These are phyloP conservation scores for Chaetomiaceae sp. DNA, from an alignment of 2,329 filamentous ascomycete species.

Conservation along the genomic window DNA sequence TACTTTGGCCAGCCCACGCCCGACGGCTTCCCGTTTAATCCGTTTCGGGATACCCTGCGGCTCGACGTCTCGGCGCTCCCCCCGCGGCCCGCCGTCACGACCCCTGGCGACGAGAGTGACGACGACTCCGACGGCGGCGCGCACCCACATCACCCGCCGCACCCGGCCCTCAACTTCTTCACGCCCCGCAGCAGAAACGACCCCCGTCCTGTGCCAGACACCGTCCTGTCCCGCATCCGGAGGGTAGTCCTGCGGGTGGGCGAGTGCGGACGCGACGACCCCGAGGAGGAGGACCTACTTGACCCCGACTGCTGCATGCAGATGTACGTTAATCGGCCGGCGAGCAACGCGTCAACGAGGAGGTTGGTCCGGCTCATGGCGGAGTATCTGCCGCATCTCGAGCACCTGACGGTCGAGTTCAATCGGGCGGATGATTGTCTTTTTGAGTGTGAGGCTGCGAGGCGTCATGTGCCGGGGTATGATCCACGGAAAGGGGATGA, in stretches of 20 bases:
- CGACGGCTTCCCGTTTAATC: not conserved
- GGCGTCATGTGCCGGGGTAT: not conserved
- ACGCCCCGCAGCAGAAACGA: too few species aligned
- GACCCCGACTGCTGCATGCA: too few species aligned
- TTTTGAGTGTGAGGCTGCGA: not conserved
- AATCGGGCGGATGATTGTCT: not conserved
- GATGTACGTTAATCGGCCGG: too few species aligned
- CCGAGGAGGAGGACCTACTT: too few species aligned
- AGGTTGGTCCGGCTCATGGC: not conserved
- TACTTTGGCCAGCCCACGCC: not conserved
- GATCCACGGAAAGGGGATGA: not conserved
- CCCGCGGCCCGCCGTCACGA: too few species aligned
- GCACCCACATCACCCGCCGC: too few species aligned
- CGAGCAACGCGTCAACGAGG: not conserved
- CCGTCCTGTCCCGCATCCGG: not conserved
- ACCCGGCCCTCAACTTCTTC: too few species aligned
- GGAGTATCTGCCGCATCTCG: not conserved
- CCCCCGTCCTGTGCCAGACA: not conserved
- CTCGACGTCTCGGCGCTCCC: not conserved
- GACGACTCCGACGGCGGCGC: too few species aligned
- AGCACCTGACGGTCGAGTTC: not conserved
- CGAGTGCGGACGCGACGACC: too few species aligned
- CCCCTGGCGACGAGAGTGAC: too few species aligned
- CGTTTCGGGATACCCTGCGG: not conserved
- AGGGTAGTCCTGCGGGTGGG: not conserved